Evolutionary conservation across 1,284 basidiomycete species (phyloP), one percentile per base, ranked within the genome.

Genomic region (Tetrapyrgos nigripes): DNA sequence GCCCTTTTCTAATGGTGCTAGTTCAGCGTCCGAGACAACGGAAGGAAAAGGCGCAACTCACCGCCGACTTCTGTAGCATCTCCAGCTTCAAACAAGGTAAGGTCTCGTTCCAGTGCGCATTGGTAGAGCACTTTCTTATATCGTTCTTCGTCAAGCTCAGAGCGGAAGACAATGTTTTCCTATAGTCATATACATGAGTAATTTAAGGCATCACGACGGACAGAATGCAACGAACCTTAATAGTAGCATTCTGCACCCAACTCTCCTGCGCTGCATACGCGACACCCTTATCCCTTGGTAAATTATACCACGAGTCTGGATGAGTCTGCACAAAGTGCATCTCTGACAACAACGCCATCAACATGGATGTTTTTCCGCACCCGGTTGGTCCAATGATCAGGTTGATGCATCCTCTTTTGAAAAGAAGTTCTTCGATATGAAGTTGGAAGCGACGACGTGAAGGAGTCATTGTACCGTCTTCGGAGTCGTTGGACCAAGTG

Each of bases 91-190:
- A 93, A 79, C 35, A 67, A 44, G 11, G 31, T 48, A 14, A 89
- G 70, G 64, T 89, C 87, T 23, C 79, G 76, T 61, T 80, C 76
- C 26, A 89, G 70, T 0, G 77, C 85, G 62, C 86, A 87, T 60
- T 83, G 83, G n/a, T 78, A 68, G 13, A 86, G 65, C 49, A 87
- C 87, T 63, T 83, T 83, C 58, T 86, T 80, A 68, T 96, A 96
- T 1, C 94, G 83, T 40, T 80, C 79, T 67, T 88, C 83, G 60
- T 91, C 82, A 63, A 83, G 93, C 0, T 88, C 85, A 3, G 89
- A 77, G 31, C 91, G 89, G 71, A 96, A 97, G 27, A 95, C 65
- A 61, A 97, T 94, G 66, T 96, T 97, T 50, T 93, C 87, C 67
- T 78, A 13, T 33, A 33, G 14, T 33, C 37, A 45, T 8, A n/a